phyloP scores from a whole-genome alignment of 192 early-diverging fungal species.

The Podochytrium sp. region DNA sequence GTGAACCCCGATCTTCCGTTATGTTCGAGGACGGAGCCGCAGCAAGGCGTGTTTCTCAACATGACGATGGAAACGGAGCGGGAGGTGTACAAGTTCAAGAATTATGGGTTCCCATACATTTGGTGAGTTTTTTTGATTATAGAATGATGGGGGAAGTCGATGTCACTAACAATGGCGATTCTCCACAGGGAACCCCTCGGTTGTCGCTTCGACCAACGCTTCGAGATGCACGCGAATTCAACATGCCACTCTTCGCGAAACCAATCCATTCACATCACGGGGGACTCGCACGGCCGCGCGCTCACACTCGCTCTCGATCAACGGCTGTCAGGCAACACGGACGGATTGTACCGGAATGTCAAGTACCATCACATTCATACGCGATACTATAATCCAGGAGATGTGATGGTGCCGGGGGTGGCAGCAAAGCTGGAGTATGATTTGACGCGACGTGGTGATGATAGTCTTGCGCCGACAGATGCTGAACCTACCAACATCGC shows the following conservation, averaged over 20 bases:
- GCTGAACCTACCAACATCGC: neutral
- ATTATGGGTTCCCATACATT: neutral
- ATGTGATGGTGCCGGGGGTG: neutral
- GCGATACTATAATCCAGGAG: neutral
- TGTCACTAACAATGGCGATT: no score
- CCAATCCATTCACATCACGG: neutral
- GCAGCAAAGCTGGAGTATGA: neutral
- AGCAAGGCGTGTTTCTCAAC: constrained; percentile 10
- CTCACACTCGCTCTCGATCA: neutral
- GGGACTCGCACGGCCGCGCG: constrained; percentile 8
- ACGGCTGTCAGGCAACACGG: neutral
- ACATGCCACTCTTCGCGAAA: neutral
- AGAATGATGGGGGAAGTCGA: no score
- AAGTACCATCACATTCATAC: neutral
- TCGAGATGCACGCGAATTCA: neutral
- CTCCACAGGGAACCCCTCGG: constrained; percentile 4
- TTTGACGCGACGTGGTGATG: neutral
- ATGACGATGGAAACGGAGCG: neutral
- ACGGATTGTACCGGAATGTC: neutral
- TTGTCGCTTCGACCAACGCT: constrained; percentile 12
- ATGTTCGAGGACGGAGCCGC: constrained; percentile 10
- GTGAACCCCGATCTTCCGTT: neutral
- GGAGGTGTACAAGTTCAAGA: neutral
- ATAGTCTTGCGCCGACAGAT: neutral
- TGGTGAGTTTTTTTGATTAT: neutral